These are phyloP conservation scores for Globisporangium apiculatum DNA, from an alignment of 352 stramenopile species.

Conservation along the genomic window DNA sequence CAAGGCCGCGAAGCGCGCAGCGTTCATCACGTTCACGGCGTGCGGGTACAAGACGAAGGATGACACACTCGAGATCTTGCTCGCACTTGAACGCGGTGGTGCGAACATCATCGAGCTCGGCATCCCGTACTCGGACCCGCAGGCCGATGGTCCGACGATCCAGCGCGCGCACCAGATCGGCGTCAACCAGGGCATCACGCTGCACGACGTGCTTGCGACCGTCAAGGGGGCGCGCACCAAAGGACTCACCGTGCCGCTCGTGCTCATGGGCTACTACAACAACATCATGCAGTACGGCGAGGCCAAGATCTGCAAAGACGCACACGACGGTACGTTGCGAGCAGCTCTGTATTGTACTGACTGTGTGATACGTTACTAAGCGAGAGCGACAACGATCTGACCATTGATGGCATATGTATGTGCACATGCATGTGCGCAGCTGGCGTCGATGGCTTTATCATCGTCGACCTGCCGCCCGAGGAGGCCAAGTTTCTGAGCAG, in stretches of 20 bases:
- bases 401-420: not conserved
- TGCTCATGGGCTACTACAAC: conserved; percentile 99
- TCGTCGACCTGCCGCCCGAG: conserved; percentile 96
- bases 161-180: conserved; percentile 93
- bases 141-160: conserved; percentile 97
- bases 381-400: too few relatives aligned
- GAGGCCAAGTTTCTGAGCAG: conserved; percentile 90
- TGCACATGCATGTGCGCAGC: conserved; percentile 20
- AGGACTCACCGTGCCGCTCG: conserved; percentile 92
- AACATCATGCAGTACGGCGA: conserved; percentile 97
- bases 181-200: conserved; percentile 91
- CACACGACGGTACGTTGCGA: conserved; percentile 45
- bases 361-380: too few relatives aligned
- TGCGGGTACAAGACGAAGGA: conserved; percentile 92
- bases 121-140: conserved; percentile 97
- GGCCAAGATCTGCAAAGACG: conserved; percentile 82
- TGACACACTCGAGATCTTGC: conserved; percentile 94
- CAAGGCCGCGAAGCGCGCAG: conserved; percentile 73
- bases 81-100: conserved; percentile 94
- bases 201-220: conserved; percentile 91
- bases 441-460: conserved; percentile 96
- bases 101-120: conserved; percentile 96
- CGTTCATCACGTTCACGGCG: conserved; percentile 97
- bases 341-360: too few relatives aligned
- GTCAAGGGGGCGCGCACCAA: conserved; percentile 86